Evolutionary conservation across 139 green algal genomes (phyloP), one percentile per base, ranked within the genome.

Genomic region (Picochlorum sp.): DNA sequence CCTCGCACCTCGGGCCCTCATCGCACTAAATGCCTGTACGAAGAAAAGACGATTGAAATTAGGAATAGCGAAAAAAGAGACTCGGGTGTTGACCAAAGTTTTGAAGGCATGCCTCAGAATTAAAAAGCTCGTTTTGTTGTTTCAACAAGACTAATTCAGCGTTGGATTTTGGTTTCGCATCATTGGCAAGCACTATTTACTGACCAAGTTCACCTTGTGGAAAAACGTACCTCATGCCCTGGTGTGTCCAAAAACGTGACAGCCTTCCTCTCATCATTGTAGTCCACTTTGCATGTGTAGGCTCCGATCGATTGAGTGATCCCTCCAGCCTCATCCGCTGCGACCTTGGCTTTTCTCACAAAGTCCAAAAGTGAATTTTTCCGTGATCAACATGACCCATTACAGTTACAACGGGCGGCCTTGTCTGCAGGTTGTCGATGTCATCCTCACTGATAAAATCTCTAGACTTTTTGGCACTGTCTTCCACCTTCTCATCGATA

Each of bases 321-420:
- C 66, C 94, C 94, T 13, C 94, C 94, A 24, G 94, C 94, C 79
- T 99, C 94, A 9, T 91, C 91, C 10, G 78, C 83, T 18, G 90
- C 93, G 44, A 97, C 92, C 45, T 81, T 74, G n/a, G 80, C 63
- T 66, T 92, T 90, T 23, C 90, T 79, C 50, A 97, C 90, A 79
- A 81, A 87, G 81, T 98, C 91, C 49, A 96, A 79, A 65, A 96
- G 76, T 0, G 74, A 86, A 18, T 96, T 83, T 94, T 79, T 57
- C 94, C 94, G 76, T 99, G 94, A 76, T 99, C 94, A 1, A 99
- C 94, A 65, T 99, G 94, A 3, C 94, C 94, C 94, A 99, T 98
- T 47, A 99, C 89, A 14, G 90, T 96, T 11, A 98, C 93, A 38
- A 99, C 90, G 0, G 92, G 90, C 4, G 90, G 88, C 6, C 90